Percentiles rank a stretch among this genome's conserved stretches.
Conservation (phyloP, 192 early-diverging fungal genomes). For the Coemansia umbellata region DNA sequence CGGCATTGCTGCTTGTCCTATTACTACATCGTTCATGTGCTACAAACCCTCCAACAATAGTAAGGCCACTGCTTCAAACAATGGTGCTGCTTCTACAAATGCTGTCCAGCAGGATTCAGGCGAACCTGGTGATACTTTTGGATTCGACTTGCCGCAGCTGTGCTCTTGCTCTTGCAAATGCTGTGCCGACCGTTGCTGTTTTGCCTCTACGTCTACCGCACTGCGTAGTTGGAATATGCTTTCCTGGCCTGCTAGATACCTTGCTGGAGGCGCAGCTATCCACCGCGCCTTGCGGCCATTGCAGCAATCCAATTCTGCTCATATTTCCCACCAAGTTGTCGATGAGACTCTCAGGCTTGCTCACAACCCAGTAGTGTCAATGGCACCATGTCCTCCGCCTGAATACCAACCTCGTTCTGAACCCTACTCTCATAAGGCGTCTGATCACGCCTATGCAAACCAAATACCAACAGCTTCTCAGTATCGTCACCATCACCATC, state of each 20-base stretch:
- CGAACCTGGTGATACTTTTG: constrained; percentile 40
- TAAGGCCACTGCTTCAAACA: not conserved
- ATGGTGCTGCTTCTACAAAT: not conserved
- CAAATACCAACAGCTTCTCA: not conserved
- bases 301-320: not conserved
- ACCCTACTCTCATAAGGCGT: not conserved
- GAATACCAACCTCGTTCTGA: not conserved
- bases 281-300: not conserved
- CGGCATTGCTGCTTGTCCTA: constrained; percentile 7
- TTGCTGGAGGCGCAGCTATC: not conserved
- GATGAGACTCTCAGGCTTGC: constrained; percentile 15
- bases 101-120: not conserved
- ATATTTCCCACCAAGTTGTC: constrained; percentile 1
- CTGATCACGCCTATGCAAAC: not conserved
- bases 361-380: not conserved
- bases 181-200: constrained; percentile 26
- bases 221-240: constrained; percentile 19
- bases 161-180: constrained; percentile 29
- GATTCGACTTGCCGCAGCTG: constrained; percentile 7
- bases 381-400: not conserved
- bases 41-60: not conserved
- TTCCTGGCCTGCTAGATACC: constrained; percentile 9
- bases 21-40: constrained; percentile 2
- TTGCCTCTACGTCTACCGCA: constrained; percentile 18
- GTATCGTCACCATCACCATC: not conserved